phyloP scores from a whole-genome alignment of 108 stramenopile species.

The Hondaea fermentalgiana region DNA sequence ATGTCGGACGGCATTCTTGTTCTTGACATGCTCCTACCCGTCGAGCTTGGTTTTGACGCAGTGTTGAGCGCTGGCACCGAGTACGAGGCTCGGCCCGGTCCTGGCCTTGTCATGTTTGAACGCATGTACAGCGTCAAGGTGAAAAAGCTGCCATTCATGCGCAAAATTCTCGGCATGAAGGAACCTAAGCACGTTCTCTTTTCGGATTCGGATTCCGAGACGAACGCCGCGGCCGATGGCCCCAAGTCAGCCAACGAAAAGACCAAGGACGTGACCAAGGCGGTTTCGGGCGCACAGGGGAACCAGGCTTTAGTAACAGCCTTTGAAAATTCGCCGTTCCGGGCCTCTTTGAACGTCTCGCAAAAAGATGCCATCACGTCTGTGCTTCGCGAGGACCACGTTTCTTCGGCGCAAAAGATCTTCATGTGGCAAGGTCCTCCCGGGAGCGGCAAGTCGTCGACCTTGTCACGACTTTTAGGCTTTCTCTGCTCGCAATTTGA shows the following conservation, averaged over 20 bases:
- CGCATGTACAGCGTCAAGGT: background rate
- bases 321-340: background rate
- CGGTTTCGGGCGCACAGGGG: background rate
- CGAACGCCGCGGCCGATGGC: no score
- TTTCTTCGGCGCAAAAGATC: background rate
- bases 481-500: background rate
- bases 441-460: conserved; percentile 24
- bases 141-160: background rate
- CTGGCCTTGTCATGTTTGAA: background rate
- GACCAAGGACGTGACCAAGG: background rate
- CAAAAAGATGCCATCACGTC: background rate
- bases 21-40: background rate
- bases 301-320: background rate
- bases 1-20: background rate
- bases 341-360: background rate
- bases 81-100: background rate
- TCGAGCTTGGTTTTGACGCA: background rate
- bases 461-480: background rate
- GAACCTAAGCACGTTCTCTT: background rate
- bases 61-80: background rate
- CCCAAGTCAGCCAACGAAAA: no score
- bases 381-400: background rate
- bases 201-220: background rate
- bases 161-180: background rate
- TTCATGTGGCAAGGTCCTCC: conserved; percentile 27